Conservation (phyloP, 2,329 filamentous ascomycete species). For the Phyllosticta paracitricarpa region DNA sequence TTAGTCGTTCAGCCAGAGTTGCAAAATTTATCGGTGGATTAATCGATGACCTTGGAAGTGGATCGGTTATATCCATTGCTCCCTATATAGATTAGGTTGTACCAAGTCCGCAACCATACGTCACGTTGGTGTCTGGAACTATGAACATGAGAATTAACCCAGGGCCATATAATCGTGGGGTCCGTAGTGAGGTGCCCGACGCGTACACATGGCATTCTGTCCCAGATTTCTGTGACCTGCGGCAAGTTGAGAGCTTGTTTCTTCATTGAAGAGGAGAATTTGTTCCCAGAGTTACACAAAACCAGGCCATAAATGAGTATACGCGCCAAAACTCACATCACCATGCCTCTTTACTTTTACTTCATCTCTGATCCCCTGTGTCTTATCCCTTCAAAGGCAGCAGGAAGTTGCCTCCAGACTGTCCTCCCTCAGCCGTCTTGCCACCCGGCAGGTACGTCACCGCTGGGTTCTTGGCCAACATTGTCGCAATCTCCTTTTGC, state of each 20-base stretch:
- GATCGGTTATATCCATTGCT: too few relatives aligned
- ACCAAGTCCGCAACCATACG: too few relatives aligned
- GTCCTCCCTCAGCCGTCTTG: constrained; percentile 45
- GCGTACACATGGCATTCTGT: too few relatives aligned
- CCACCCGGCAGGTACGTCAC: constrained; percentile 87
- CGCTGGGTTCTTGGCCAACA: constrained; percentile 82
- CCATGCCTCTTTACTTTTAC: constrained; percentile 15
- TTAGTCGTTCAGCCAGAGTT: too few relatives aligned
- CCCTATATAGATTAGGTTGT: not conserved
- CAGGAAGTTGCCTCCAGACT: constrained; percentile 50
- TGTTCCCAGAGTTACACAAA: constrained; percentile 23
- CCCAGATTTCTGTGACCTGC: too few relatives aligned
- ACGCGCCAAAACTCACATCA: constrained; percentile 16
- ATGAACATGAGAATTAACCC: too few relatives aligned
- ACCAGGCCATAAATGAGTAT: constrained; percentile 9
- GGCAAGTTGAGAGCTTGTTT: not conserved
- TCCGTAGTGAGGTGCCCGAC: too few relatives aligned
- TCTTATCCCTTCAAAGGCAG: constrained; percentile 49
- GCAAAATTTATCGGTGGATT: not conserved
- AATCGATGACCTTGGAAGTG: not conserved
- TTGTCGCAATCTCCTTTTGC: constrained; percentile 87
- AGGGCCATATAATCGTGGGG: too few relatives aligned
- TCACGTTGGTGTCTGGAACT: too few relatives aligned
- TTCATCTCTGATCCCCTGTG: not conserved
- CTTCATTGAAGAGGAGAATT: constrained; percentile 22